A percentile compares a stretch with the other conserved stretches of the same genome.
Conservation (phyloP, 257 asterid genomes). For the Nicotiana knightiana region DNA sequence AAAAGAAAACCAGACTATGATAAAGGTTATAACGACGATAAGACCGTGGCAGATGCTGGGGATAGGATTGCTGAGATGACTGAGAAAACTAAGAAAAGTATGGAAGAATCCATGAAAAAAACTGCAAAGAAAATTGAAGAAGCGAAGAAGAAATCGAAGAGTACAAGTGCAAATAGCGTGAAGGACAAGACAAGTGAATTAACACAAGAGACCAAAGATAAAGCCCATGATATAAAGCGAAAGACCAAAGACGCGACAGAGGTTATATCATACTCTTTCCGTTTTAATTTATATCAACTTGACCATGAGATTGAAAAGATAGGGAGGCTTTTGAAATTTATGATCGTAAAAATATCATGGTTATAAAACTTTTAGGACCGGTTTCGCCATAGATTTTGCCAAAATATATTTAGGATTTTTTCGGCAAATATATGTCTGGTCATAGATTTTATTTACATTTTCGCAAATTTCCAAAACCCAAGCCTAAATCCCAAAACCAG, state of each 20-base stretch:
- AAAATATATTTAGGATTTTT: too few species aligned
- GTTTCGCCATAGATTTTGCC: too few species aligned
- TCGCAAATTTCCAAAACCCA: too few species aligned
- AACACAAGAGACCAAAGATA: constrained; percentile 29
- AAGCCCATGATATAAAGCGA: constrained; percentile 23
- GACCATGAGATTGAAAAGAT: background rate
- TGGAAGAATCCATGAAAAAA: constrained; percentile 21
- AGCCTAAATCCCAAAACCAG: too few species aligned
- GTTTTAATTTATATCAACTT: background rate
- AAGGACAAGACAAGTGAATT: constrained; percentile 22
- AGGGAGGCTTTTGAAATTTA: too few species aligned
- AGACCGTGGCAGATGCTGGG: background rate
- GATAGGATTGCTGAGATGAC: constrained; percentile 2
- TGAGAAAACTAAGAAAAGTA: background rate
- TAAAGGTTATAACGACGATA: background rate
- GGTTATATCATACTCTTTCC: background rate
- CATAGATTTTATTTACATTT: too few species aligned
- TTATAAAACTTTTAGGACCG: too few species aligned
- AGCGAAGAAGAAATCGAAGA: constrained; percentile 33
- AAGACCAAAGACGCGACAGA: constrained; percentile 30
- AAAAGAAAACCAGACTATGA: constrained; percentile 23
- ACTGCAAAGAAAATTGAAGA: constrained; percentile 21
- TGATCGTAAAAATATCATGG: too few species aligned
- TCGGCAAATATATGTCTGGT: too few species aligned
- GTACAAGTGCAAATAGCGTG: constrained; percentile 10